Evolutionary conservation across 257 asterid species (phyloP), one percentile per base, ranked within the genome.

Genomic region (Gynochthodes officinalis): DNA sequence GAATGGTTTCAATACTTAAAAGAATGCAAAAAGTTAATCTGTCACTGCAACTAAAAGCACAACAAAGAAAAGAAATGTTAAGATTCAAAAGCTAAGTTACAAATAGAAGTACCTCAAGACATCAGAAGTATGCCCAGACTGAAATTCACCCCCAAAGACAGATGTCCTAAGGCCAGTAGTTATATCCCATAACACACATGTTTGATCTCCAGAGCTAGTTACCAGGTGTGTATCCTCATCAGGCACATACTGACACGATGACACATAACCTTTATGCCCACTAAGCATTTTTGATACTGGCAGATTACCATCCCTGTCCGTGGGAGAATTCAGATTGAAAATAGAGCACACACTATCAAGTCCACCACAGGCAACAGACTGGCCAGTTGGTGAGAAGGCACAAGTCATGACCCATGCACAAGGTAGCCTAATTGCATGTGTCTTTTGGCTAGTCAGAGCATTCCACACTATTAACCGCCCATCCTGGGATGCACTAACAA

Each of bases 331-430:
- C n/a, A 95, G 90, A 83, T 92, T 90, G 79, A 92, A 92, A 74
- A 95, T 83, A 50, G 99, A 89, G 83, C 99, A 95, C 64, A 92
- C 89, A 70, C 99, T 95, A 76, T 95, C 97, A 33, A 95, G 89
- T 67, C 99, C 99, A 75, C 99, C 99, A 70, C 97, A 92, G 57
- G 99, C 98, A 72, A 95, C 97, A 50, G 96, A 87, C 72, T 85
- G 96, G 42, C 99, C 99, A 64, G 79, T 86, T 63, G 98, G 96
- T 61, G 99, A 92, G 82, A 95, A 95, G 67, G 98, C 97, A 79
- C 99, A 95, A 77, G 96, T 82, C 99, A 95, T 92, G 75, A 95
- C 97, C 98, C 98, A 95, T 7, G 99, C 96, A 75, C 98, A 95
- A 63, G 99, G 97, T 77, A 92, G 82, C 88, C 89, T 92, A 69